A percentile compares a stretch with the other conserved stretches of the same genome.
phyloP scores from a whole-genome alignment of 768 basidiomycete species.

The Lepiota brunneoincarnata region DNA sequence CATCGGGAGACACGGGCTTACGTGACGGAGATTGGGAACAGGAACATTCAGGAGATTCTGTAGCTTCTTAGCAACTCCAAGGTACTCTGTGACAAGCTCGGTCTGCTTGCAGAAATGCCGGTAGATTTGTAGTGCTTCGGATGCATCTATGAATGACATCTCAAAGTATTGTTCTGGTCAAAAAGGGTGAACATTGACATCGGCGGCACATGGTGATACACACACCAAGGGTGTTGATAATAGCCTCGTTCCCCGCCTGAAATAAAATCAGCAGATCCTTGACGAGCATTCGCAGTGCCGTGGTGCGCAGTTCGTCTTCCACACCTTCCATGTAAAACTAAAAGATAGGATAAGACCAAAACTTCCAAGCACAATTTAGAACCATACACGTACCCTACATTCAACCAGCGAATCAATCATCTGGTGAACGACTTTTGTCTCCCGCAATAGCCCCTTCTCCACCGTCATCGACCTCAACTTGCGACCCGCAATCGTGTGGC shows the following conservation, averaged over 20 bases:
- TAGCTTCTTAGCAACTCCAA: slow-evolving; percentile 89
- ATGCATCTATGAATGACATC: slow-evolving; percentile 93
- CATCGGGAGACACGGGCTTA: slow-evolving; percentile 28
- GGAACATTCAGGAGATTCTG: slow-evolving; percentile 92
- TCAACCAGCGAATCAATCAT: slow-evolving; percentile 88
- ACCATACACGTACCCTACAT: slow-evolving; percentile 66
- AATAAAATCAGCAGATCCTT: slow-evolving; percentile 96
- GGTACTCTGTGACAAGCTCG: slow-evolving; percentile 87
- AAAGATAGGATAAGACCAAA: background rate
- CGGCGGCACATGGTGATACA: slow-evolving; percentile 17
- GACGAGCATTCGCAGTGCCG: slow-evolving; percentile 88
- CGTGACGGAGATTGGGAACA: slow-evolving; percentile 92
- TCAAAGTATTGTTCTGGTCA: slow-evolving; percentile 93
- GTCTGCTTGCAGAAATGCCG: slow-evolving; percentile 94
- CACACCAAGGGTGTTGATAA: slow-evolving; percentile 74
- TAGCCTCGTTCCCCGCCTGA: slow-evolving; percentile 95
- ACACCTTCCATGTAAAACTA: slow-evolving; percentile 94
- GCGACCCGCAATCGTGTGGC: slow-evolving; percentile 77
- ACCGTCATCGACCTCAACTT: slow-evolving; percentile 91
- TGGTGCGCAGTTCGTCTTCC: slow-evolving; percentile 87
- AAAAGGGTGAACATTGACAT: slow-evolving; percentile 24
- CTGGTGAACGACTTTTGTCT: slow-evolving; percentile 87
- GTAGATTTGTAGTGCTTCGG: slow-evolving; percentile 82
- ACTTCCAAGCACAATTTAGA: slow-evolving; percentile 5
- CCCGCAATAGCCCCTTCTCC: slow-evolving; percentile 91